Base-by-base conservation (phyloP, 2,329 filamentous ascomycete species). In the Verticillium zaregamsianum region DNA sequence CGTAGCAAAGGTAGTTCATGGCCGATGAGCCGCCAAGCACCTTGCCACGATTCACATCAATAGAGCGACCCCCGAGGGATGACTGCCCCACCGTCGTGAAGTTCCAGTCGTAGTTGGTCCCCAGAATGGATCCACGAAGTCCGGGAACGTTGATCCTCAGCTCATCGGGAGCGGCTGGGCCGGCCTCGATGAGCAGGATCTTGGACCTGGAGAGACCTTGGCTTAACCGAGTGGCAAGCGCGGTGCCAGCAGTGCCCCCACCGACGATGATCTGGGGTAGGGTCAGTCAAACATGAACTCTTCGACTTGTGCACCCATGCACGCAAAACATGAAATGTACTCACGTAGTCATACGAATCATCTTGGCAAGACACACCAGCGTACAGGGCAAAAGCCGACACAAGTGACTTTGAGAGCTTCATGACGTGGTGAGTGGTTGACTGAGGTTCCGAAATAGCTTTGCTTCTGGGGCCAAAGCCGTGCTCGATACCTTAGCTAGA, bases 11-110 rank as follows among this genome's bases (percentile, higher is more conserved):
- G 52, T 80, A 78, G 66, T 83, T 82, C 61, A 83, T 66, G 5
- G 79, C 74, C 11, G 72, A 79, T 15, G 76, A 78, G 11, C 82
- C 82, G 5, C 82, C 82, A 0, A 85, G 72, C 0, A 81, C 77
- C 58, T 79, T 79, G 37, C 79, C 82, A 6, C 80, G 74, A 28
- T 77, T 77, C 55, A 81, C 77, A 3, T 68, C 62, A 14, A 82
- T 76, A 3, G 72, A 66, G 1, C 79, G 74, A 15, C 73, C 72
- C 17, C 75, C 73, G 5, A 80, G 74, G n/a, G 68, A 66, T 1
- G 70, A 58, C 59, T 82, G 79, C 0, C 77, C 70, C 8, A 73
- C 68, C 0, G 80, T 78, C 4, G 76, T 74, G 66, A 82, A 81
- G 64, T 76, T 77, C 72, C 80, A 79, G 65, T 82, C 74, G 59